These are phyloP conservation scores for Pseudevernia furfuracea DNA, from an alignment of 495 filamentous ascomycete genomes.

Conservation along the genomic window DNA sequence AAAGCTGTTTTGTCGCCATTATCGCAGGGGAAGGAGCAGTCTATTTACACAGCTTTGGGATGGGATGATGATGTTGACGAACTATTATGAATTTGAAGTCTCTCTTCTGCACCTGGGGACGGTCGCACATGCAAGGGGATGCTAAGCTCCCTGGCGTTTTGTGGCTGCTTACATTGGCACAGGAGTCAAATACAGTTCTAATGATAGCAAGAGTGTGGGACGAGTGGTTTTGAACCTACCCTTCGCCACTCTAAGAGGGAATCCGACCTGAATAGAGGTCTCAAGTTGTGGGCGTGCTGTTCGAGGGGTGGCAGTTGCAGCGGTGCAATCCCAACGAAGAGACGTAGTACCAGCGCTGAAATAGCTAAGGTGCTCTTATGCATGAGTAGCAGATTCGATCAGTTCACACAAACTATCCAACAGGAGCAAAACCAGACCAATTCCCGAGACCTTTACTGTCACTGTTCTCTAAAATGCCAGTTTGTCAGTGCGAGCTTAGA, in stretches of 20 bases:
- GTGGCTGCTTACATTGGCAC: not conserved
- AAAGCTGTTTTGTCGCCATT: conserved; percentile 11
- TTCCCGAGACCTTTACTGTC: not conserved
- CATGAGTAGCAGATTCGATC: no score
- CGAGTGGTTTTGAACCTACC: not conserved
- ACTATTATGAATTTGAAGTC: conserved; percentile 23
- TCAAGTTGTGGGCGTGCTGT: not conserved
- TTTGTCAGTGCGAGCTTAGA: not conserved
- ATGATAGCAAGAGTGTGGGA: not conserved
- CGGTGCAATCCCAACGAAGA: not conserved
- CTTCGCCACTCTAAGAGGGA: not conserved
- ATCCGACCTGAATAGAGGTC: not conserved
- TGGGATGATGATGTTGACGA: conserved; percentile 68
- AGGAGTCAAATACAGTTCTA: not conserved
- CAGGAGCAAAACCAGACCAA: not conserved
- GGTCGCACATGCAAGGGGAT: not conserved
- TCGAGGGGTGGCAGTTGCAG: not conserved
- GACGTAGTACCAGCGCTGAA: not conserved
- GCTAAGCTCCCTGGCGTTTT: not conserved
- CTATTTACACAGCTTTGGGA: conserved; percentile 65
- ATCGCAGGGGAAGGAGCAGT: conserved; percentile 30
- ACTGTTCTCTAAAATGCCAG: not conserved
- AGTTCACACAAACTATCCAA: not conserved
- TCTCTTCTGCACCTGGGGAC: conserved; percentile 17
- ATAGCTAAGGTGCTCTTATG: no score